Evolutionary conservation across 257 asterid species (phyloP).

Genomic region (Primulina tabacum): DNA sequence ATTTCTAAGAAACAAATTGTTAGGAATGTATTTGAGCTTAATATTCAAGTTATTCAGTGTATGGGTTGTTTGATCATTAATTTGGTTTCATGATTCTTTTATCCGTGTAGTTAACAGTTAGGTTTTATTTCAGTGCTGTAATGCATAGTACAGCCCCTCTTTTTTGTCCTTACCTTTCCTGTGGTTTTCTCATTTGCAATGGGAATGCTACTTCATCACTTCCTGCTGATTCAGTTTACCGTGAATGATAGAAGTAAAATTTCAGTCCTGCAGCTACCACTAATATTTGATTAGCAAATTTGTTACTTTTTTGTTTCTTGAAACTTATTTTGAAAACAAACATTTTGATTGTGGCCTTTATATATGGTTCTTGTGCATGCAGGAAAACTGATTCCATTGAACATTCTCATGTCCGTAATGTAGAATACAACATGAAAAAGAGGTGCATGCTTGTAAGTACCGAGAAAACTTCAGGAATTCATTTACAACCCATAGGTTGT

Average conservation of each 20-base stretch:
- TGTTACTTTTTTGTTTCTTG: background rate
- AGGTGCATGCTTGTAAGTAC: conserved; percentile 82
- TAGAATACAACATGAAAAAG: conserved; percentile 83
- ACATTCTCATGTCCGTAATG: conserved; percentile 73
- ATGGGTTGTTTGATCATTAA: conserved; percentile 4
- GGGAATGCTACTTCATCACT: background rate
- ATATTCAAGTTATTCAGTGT: conserved; percentile 9
- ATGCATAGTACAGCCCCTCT: background rate
- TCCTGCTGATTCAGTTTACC: conserved; percentile 9
- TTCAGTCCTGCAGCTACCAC: background rate
- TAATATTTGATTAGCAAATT: too few relatives aligned
- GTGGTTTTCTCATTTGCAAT: conserved; percentile 5
- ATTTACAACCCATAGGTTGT: conserved; percentile 17
- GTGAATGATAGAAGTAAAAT: background rate
- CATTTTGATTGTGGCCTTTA: conserved; percentile 19
- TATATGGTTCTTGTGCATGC: conserved; percentile 32
- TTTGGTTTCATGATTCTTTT: background rate
- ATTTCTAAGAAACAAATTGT: conserved; percentile 15
- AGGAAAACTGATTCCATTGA: conserved; percentile 81
- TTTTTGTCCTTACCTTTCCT: background rate
- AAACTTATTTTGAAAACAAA: background rate
- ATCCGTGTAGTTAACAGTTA: background rate
- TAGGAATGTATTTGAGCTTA: conserved; percentile 5
- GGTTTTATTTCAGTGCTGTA: conserved; percentile 1
- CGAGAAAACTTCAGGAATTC: conserved; percentile 25